A percentile compares a stretch with the other conserved stretches of the same genome.
Evolutionary conservation across 495 filamentous ascomycete species (phyloP).

Genomic region (Pyrenula massariospora): DNA sequence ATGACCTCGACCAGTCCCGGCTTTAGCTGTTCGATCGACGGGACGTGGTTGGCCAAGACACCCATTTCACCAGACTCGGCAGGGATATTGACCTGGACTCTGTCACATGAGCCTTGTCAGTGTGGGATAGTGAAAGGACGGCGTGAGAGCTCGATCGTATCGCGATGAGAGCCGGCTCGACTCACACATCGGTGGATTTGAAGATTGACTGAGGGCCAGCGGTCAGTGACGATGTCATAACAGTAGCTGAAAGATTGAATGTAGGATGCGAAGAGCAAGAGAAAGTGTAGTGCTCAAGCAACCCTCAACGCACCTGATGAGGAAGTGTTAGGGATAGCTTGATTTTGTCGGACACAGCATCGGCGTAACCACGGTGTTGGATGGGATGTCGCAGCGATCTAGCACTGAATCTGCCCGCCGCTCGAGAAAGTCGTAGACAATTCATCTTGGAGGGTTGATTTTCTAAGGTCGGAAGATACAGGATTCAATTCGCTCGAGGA

Average conservation of each 20-base stretch:
- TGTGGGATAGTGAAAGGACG: too few relatives aligned
- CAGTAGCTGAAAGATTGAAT: too few relatives aligned
- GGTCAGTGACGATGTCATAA: conserved; percentile 16
- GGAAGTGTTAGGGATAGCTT: conserved; percentile 93
- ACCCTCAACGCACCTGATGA: conserved; percentile 69
- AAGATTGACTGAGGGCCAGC: conserved; percentile 48
- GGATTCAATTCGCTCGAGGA: not conserved
- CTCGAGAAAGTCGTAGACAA: conserved; percentile 78
- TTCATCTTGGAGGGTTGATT: conserved; percentile 58
- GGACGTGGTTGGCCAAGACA: conserved; percentile 97
- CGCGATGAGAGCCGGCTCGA: conserved; percentile 7
- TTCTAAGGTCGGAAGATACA: not conserved
- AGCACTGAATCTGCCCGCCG: conserved; percentile 70
- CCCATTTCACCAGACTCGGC: conserved; percentile 99
- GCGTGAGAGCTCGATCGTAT: conserved; percentile 6
- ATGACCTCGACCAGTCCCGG: conserved; percentile 90
- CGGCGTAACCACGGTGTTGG: conserved; percentile 84
- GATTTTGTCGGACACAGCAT: conserved; percentile 92
- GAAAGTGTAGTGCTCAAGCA: conserved; percentile 6
- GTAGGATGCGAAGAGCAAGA: too few relatives aligned
- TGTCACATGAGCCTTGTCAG: conserved; percentile 22
- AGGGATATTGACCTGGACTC: conserved; percentile 96
- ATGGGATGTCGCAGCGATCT: conserved; percentile 54
- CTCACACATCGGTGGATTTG: conserved; percentile 66
- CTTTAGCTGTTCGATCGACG: conserved; percentile 97